A percentile compares a stretch with the other conserved stretches of the same genome.
These are phyloP conservation scores for Mycena sanguinolenta DNA, from an alignment of 768 basidiomycete genomes.

Conservation along the genomic window DNA sequence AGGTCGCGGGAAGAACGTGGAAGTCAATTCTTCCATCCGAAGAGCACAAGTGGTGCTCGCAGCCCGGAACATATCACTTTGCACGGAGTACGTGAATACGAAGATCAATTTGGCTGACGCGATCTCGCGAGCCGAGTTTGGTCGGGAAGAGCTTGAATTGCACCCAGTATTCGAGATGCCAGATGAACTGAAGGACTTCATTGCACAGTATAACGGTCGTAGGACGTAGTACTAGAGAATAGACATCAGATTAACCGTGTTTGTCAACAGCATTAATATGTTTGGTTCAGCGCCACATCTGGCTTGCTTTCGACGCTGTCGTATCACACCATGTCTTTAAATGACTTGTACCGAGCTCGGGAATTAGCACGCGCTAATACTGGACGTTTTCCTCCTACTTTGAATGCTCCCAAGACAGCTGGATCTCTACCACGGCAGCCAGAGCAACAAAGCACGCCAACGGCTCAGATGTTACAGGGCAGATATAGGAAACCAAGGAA, in stretches of 20 bases:
- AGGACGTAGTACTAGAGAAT: no score
- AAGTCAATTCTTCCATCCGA: slow-evolving; percentile 37
- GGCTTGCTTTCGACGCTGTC: no score
- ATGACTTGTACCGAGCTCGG: no score
- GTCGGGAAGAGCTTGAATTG: background rate
- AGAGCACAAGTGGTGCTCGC: slow-evolving; percentile 12
- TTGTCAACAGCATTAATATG: no score
- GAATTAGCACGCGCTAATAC: no score
- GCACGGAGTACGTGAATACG: slow-evolving; percentile 33
- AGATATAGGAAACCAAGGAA: slow-evolving; percentile 15
- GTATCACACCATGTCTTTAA: no score
- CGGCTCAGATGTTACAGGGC: background rate
- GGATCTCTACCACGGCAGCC: background rate
- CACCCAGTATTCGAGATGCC: slow-evolving; percentile 3
- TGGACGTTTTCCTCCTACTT: no score
- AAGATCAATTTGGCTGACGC: slow-evolving; percentile 39
- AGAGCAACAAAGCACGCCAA: background rate
- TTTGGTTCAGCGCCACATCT: no score
- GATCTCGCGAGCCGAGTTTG: slow-evolving; percentile 35
- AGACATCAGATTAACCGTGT: no score
- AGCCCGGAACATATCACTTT: slow-evolving; percentile 14
- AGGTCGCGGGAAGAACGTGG: no score
- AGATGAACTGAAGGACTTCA: background rate
- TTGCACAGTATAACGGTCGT: background rate
- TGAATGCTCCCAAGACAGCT: no score